phyloP scores from a whole-genome alignment of 2,329 filamentous ascomycete species.

The Davidsoniella eucalypti region DNA sequence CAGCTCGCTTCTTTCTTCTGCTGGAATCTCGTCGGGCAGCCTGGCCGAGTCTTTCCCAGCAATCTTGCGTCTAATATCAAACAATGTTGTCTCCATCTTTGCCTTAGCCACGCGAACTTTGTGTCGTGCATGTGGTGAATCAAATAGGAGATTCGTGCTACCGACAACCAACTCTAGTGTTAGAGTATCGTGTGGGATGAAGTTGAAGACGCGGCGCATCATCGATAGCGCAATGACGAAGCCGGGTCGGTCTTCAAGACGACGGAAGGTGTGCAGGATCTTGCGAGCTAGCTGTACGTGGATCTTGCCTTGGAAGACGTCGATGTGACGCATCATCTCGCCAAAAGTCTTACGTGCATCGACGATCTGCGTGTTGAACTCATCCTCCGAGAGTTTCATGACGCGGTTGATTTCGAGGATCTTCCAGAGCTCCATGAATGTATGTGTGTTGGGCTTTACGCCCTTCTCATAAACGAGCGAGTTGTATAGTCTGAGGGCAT shows the following conservation, averaged over 20 bases:
- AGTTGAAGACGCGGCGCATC: slow-evolving; percentile 27
- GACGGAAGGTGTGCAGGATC: slow-evolving; percentile 34
- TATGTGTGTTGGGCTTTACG: slow-evolving; percentile 47
- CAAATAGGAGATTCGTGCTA: slow-evolving; percentile 28
- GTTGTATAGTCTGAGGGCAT: slow-evolving; percentile 39
- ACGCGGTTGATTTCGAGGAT: slow-evolving; percentile 35
- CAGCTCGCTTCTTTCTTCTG: slow-evolving; percentile 22
- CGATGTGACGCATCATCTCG: slow-evolving; percentile 31
- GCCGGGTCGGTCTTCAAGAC: slow-evolving; percentile 27
- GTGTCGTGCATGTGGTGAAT: slow-evolving; percentile 24
- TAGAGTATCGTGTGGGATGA: slow-evolving; percentile 28
- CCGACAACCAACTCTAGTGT: slow-evolving; percentile 30
- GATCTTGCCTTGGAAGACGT: slow-evolving; percentile 26
- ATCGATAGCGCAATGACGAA: slow-evolving; percentile 29
- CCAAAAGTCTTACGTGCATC: slow-evolving; percentile 28
- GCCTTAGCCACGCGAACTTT: slow-evolving; percentile 27
- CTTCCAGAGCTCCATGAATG: slow-evolving; percentile 53
- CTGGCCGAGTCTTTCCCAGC: slow-evolving; percentile 17
- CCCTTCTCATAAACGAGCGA: slow-evolving; percentile 32
- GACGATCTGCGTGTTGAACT: slow-evolving; percentile 19
- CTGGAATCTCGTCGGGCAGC: slow-evolving; percentile 21
- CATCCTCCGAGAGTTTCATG: slow-evolving; percentile 19
- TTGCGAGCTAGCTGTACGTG: slow-evolving; percentile 32
- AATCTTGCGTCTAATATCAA: slow-evolving; percentile 1
- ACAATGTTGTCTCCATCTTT: slow-evolving; percentile 24